phyloP scores from a whole-genome alignment of 306 rosid genomes.

The Quillaja saponaria region DNA sequence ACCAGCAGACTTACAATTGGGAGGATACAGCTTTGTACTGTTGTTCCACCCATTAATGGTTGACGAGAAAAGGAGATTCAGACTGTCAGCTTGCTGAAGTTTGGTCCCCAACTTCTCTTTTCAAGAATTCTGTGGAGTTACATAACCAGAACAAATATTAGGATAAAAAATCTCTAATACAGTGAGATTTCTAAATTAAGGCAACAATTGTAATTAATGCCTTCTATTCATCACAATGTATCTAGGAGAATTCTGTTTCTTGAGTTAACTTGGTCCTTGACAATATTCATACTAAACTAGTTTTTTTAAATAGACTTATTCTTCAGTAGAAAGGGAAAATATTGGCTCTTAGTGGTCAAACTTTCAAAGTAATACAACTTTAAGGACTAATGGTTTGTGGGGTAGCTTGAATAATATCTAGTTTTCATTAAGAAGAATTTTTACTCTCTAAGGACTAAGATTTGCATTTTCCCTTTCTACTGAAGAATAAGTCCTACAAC shows the following conservation, averaged over 20 bases:
- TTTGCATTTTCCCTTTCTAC: too few species aligned
- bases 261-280: slow-evolving; percentile 4
- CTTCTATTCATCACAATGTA: background rate
- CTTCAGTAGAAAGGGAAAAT: too few species aligned
- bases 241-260: background rate
- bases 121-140: slow-evolving; percentile 61
- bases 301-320: too few species aligned
- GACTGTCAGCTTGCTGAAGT: slow-evolving; percentile 30
- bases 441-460: too few species aligned
- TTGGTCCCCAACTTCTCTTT: slow-evolving; percentile 40
- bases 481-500: too few species aligned
- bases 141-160: slow-evolving; percentile 21
- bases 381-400: too few species aligned
- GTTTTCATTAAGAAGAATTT: too few species aligned
- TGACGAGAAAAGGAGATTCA: slow-evolving; percentile 32
- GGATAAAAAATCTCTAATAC: background rate
- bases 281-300: background rate
- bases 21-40: slow-evolving; percentile 17
- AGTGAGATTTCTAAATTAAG: too few species aligned
- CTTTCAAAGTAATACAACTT: too few species aligned
- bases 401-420: too few species aligned
- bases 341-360: too few species aligned
- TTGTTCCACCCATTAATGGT: slow-evolving; percentile 15
- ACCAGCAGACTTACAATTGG: slow-evolving; percentile 17
- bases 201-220: too few species aligned